Percentiles rank a stretch among this genome's conserved stretches.
Conservation (phyloP, 2,329 filamentous ascomycete species). For the Aspergillus brunneoviolaceus region DNA sequence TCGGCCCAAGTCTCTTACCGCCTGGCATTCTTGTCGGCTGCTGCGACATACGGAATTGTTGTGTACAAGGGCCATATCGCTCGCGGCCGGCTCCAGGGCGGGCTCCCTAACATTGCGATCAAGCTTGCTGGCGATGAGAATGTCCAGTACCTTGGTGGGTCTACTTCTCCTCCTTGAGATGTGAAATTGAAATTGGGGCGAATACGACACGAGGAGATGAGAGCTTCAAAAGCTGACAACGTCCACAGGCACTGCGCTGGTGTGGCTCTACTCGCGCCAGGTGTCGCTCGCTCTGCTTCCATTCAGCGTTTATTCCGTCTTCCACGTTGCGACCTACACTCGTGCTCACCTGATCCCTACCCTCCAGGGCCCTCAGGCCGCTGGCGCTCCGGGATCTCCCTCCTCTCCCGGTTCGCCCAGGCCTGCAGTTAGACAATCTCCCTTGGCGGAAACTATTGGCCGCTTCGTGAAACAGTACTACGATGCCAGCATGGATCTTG, state of each 20-base stretch:
- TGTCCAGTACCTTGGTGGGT: slow-evolving; percentile 90
- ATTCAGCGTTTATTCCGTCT: slow-evolving; percentile 95
- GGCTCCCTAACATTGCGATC: slow-evolving; percentile 61
- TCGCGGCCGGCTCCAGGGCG: slow-evolving; percentile 71
- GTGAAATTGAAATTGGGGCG: background rate
- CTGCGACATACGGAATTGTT: slow-evolving; percentile 93
- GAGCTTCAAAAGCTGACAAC: slow-evolving; percentile 2
- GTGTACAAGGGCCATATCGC: slow-evolving; percentile 97
- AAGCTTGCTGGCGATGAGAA: slow-evolving; percentile 85
- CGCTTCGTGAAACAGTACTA: slow-evolving; percentile 98
- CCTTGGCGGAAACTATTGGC: slow-evolving; percentile 78
- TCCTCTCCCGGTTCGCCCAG: slow-evolving; percentile 56
- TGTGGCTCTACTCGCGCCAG: slow-evolving; percentile 92
- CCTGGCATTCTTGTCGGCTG: slow-evolving; percentile 82
- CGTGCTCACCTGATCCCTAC: slow-evolving; percentile 91
- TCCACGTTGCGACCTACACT: slow-evolving; percentile 96
- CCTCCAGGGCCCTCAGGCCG: slow-evolving; percentile 62
- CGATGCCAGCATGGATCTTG: slow-evolving; percentile 90
- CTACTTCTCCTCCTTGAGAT: too few species aligned
- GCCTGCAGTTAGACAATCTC: slow-evolving; percentile 52
- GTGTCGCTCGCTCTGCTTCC: slow-evolving; percentile 87
- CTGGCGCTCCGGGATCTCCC: slow-evolving; percentile 54
- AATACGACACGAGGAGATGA: background rate
- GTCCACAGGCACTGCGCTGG: slow-evolving; percentile 75
- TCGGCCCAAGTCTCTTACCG: slow-evolving; percentile 85